Evolutionary conservation across 2,329 filamentous ascomycete genomes (phyloP).

Genomic region (Mycocentrospora acerina): DNA sequence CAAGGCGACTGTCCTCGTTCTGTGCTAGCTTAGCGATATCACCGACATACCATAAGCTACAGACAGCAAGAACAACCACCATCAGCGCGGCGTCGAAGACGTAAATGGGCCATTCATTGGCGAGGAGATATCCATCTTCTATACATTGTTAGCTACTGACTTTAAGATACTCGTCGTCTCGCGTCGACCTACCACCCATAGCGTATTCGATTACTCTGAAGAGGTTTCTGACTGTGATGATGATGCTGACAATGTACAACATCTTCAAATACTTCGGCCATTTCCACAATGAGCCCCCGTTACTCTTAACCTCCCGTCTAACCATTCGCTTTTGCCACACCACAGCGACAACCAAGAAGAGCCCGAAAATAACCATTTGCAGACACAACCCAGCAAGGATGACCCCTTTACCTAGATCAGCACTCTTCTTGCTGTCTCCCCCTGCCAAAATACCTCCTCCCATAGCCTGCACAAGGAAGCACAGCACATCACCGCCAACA

Average conservation of each 20-base stretch:
- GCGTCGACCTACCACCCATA: conserved; percentile 12
- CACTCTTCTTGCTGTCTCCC: conserved; percentile 12
- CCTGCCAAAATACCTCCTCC: conserved; percentile 35
- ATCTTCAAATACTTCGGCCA: conserved; percentile 34
- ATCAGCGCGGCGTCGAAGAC: conserved; percentile 53
- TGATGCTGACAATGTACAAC: conserved; percentile 36
- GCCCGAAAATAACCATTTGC: conserved; percentile 56
- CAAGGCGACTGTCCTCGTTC: too few species aligned
- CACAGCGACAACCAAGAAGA: conserved; percentile 48
- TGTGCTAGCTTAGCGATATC: too few species aligned
- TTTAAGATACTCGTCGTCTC: not conserved
- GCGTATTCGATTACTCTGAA: conserved; percentile 50
- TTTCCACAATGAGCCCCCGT: conserved; percentile 5
- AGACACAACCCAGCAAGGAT: conserved; percentile 55
- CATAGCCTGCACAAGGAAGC: conserved; percentile 51
- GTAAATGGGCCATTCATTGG: conserved; percentile 53
- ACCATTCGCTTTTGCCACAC: conserved; percentile 41
- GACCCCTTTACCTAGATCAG: conserved; percentile 46
- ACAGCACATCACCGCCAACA: conserved; percentile 54
- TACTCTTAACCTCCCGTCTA: not conserved
- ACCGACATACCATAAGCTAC: not conserved
- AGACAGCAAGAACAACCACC: conserved; percentile 15
- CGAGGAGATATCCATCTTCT: conserved; percentile 48
- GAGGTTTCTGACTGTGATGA: conserved; percentile 50
- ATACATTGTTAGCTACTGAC: too few species aligned